Conservation (phyloP, 2,329 filamentous ascomycete species). For the Aspergillus brunneoviolaceus region DNA sequence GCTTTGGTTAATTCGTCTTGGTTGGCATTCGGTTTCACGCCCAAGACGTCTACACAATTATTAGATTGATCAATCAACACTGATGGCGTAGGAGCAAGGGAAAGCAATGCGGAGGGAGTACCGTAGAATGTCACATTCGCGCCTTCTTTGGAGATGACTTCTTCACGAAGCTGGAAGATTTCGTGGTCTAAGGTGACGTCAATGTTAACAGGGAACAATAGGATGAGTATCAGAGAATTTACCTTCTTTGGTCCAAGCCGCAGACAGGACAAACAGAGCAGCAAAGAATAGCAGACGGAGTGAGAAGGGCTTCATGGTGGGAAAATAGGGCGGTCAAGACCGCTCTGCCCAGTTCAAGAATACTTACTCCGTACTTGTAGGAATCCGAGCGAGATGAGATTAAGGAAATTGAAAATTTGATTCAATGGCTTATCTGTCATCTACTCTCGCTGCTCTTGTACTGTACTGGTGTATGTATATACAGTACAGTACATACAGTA, state of each 20-base stretch:
- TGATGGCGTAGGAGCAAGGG: not conserved
- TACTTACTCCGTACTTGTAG: not conserved
- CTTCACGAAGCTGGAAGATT: constrained; percentile 93
- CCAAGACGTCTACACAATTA: constrained; percentile 67
- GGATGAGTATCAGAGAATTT: constrained; percentile 27
- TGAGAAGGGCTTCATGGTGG: constrained; percentile 67
- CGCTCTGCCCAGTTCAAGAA: constrained; percentile 20
- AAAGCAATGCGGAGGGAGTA: constrained; percentile 24
- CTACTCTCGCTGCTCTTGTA: not conserved
- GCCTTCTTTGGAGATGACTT: constrained; percentile 74
- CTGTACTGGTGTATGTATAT: no score
- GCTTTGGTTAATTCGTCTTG: constrained; percentile 91
- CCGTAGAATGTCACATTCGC: constrained; percentile 82
- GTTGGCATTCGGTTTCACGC: constrained; percentile 68
- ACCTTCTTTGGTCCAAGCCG: constrained; percentile 88
- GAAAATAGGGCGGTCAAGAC: constrained; percentile 25
- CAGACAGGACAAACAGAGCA: constrained; percentile 65
- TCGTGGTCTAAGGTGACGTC: constrained; percentile 70
- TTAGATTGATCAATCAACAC: constrained; percentile 5
- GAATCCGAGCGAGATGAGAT: not conserved
- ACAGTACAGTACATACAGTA: no score
- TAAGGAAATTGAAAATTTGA: not conserved
- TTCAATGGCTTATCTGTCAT: constrained; percentile 10
- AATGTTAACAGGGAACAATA: constrained; percentile 4
- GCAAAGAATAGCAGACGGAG: constrained; percentile 68